These are phyloP conservation scores for Aspergillus asperescens DNA, from an alignment of 495 filamentous ascomycete species.

Conservation along the genomic window DNA sequence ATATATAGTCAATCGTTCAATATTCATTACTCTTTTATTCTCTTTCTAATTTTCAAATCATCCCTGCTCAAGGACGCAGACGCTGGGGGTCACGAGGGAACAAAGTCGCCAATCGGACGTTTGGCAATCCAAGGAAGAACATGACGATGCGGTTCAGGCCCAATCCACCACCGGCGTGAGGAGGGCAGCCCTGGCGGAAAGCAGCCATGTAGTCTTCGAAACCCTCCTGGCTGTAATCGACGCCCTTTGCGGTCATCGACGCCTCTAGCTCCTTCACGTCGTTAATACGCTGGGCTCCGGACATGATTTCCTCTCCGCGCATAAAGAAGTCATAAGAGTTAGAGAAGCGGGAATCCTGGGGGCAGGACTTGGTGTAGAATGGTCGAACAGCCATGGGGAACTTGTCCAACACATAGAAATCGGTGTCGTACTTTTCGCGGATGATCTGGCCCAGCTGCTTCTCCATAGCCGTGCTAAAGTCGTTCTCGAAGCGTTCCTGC, in stretches of 20 bases:
- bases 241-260: conserved; percentile 63
- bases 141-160: conserved; percentile 86
- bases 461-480: conserved; percentile 69
- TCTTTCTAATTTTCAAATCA: neutral
- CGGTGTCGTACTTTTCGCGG: conserved; percentile 75
- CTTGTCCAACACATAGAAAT: conserved; percentile 91
- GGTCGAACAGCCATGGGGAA: conserved; percentile 81
- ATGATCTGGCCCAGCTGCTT: conserved; percentile 85
- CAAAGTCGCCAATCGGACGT: conserved; percentile 69
- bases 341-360: conserved; percentile 58
- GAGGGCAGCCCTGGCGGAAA: conserved; percentile 71
- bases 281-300: conserved; percentile 82
- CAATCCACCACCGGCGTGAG: conserved; percentile 82
- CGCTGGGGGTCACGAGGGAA: conserved; percentile 86
- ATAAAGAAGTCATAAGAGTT: conserved; percentile 95
- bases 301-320: conserved; percentile 86
- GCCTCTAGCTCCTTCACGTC: conserved; percentile 61
- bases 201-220: conserved; percentile 80
- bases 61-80: conserved; percentile 52
- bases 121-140: conserved; percentile 78
- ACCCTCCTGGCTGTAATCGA: conserved; percentile 67
- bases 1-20: neutral
- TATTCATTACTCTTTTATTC: conserved; percentile 7
- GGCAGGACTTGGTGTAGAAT: conserved; percentile 84
- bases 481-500: conserved; percentile 71